These are phyloP conservation scores for Senna tora DNA, from an alignment of 306 rosid genomes.

Conservation along the genomic window DNA sequence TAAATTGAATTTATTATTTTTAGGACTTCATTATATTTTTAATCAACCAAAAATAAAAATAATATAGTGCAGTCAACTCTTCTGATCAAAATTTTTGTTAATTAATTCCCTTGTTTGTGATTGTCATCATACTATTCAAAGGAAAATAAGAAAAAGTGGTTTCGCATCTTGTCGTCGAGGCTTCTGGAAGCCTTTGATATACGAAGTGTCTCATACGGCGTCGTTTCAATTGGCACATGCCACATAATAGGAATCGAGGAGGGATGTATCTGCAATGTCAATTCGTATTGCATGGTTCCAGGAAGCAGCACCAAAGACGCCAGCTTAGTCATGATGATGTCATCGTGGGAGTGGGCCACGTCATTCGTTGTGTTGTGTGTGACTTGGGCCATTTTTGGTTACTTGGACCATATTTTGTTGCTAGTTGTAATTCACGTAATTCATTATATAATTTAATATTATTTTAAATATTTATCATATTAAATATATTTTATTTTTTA, in stretches of 20 bases:
- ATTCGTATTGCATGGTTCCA: not conserved
- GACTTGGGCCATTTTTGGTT: too few relatives aligned
- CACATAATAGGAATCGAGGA: not conserved
- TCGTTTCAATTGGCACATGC: not conserved
- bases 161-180: not conserved
- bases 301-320: constrained; percentile 13
- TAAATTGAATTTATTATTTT: too few relatives aligned
- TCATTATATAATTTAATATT: too few relatives aligned
- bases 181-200: not conserved
- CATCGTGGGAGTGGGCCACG: not conserved
- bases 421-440: too few relatives aligned
- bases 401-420: too few relatives aligned
- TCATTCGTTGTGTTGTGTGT: too few relatives aligned
- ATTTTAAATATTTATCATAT: too few relatives aligned
- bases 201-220: not conserved
- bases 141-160: not conserved
- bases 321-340: not conserved
- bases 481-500: too few relatives aligned
- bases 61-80: too few relatives aligned
- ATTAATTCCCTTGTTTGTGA: not conserved
- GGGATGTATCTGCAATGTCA: not conserved
- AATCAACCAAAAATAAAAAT: too few relatives aligned
- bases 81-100: too few relatives aligned
- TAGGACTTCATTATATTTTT: too few relatives aligned
- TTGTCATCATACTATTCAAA: constrained; percentile 2